Evolutionary conservation across 192 early-diverging fungal species (phyloP).

Genomic region (Tieghemiomyces parasiticus): DNA sequence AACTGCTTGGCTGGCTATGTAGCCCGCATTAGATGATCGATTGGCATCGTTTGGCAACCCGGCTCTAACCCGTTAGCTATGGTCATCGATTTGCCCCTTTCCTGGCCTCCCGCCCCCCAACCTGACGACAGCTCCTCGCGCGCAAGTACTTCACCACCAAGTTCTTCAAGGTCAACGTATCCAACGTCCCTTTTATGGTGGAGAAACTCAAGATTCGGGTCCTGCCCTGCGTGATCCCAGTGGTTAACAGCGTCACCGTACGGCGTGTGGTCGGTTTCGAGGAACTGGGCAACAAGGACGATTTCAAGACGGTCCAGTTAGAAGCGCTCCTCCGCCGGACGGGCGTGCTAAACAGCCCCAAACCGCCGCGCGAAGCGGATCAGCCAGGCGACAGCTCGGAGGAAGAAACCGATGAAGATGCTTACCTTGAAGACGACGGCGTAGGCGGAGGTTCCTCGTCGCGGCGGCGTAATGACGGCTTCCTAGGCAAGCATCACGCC

Average conservation of each 20-base stretch:
- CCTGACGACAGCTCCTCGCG: slow-evolving; percentile 35
- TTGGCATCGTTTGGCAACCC: no score
- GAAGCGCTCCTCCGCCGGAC: slow-evolving; percentile 50
- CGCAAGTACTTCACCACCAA: slow-evolving; percentile 66
- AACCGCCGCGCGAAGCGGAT: background rate
- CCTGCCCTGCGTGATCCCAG: slow-evolving; percentile 74
- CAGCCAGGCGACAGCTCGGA: background rate
- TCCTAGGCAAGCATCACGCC: no score
- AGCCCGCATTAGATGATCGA: no score
- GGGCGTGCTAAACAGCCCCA: slow-evolving; percentile 22
- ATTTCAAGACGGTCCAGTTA: slow-evolving; percentile 59
- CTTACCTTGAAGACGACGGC: background rate
- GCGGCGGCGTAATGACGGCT: background rate
- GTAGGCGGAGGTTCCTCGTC: background rate
- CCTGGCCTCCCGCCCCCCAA: background rate
- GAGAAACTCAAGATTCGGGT: slow-evolving; percentile 74
- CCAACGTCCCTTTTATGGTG: slow-evolving; percentile 80
- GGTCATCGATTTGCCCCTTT: background rate
- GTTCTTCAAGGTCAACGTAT: slow-evolving; percentile 80
- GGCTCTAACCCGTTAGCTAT: slow-evolving; percentile 1
- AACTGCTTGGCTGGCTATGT: no score
- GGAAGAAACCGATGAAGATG: background rate
- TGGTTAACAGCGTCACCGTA: slow-evolving; percentile 43
- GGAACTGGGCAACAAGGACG: slow-evolving; percentile 75
- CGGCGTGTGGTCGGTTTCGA: slow-evolving; percentile 82